These are phyloP conservation scores for Sindora glabra DNA, from an alignment of 306 rosid genomes.

Conservation along the genomic window DNA sequence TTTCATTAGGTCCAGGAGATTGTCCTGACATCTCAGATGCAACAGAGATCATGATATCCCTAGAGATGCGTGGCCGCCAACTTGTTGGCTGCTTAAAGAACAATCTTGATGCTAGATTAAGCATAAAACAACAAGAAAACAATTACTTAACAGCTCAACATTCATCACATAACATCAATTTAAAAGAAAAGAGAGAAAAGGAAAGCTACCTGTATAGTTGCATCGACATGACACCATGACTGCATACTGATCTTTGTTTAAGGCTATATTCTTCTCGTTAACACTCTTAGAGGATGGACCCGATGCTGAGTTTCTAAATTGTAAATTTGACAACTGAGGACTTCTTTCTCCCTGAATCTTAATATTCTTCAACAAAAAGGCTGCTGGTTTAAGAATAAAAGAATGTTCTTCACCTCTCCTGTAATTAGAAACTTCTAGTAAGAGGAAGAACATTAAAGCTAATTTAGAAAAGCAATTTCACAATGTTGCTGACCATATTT, in stretches of 20 bases:
- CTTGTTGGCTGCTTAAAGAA: slow-evolving; percentile 83
- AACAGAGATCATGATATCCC: slow-evolving; percentile 85
- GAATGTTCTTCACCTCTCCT: slow-evolving; percentile 97
- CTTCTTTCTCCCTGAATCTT: slow-evolving; percentile 46
- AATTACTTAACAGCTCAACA: slow-evolving; percentile 11
- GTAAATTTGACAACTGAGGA: slow-evolving; percentile 36
- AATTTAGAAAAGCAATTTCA: background rate
- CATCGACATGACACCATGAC: slow-evolving; percentile 89
- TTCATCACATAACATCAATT: slow-evolving; percentile 8
- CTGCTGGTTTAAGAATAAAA: slow-evolving; percentile 77
- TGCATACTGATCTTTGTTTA: slow-evolving; percentile 56
- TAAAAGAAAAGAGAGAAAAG: background rate
- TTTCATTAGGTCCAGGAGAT: slow-evolving; percentile 35
- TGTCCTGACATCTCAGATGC: slow-evolving; percentile 58
- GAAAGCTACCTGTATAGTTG: slow-evolving; percentile 67
- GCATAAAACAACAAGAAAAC: slow-evolving; percentile 6
- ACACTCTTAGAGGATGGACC: slow-evolving; percentile 30
- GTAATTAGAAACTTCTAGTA: slow-evolving; percentile 30
- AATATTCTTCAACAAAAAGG: slow-evolving; percentile 49
- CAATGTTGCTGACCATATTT: background rate
- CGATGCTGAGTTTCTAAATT: slow-evolving; percentile 38
- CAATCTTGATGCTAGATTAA: slow-evolving; percentile 59
- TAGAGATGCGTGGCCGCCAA: slow-evolving; percentile 72
- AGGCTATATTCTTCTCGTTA: slow-evolving; percentile 37
- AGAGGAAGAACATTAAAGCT: slow-evolving; percentile 16